Evolutionary conservation across 805 yeast genomes (phyloP).

Genomic region (Kuraishia molischiana): DNA sequence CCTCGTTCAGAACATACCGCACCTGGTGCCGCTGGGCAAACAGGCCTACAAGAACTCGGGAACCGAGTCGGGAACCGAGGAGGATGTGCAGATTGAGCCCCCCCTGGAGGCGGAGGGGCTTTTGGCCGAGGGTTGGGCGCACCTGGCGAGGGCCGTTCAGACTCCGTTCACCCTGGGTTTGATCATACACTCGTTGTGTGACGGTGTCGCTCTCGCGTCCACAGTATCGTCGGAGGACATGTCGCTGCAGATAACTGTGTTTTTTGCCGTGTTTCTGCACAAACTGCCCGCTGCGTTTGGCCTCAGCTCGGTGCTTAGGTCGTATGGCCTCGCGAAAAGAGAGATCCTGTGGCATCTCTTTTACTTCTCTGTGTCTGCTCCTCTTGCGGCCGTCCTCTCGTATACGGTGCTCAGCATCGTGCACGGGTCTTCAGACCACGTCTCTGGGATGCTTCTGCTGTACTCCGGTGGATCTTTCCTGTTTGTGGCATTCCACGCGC

Average conservation of each 20-base stretch:
- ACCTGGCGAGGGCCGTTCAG: constrained; percentile 14
- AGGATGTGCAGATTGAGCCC: too few species aligned
- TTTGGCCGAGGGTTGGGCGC: background rate
- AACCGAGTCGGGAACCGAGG: background rate
- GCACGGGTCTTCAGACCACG: constrained; percentile 7
- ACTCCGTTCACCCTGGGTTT: constrained; percentile 52
- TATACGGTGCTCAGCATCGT: constrained; percentile 23
- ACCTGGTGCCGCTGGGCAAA: background rate
- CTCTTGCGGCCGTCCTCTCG: constrained; percentile 46
- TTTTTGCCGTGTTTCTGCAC: constrained; percentile 56
- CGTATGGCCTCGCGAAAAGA: constrained; percentile 21
- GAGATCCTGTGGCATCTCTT: constrained; percentile 35
- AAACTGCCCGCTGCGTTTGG: constrained; percentile 73
- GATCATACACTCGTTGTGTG: constrained; percentile 57
- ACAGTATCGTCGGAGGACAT: constrained; percentile 27
- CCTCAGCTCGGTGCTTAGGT: constrained; percentile 41
- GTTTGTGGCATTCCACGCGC: constrained; percentile 59
- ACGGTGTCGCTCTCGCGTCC: constrained; percentile 67
- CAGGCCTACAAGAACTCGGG: background rate
- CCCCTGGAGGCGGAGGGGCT: background rate
- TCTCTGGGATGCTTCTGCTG: constrained; percentile 44
- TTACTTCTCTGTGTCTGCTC: constrained; percentile 51
- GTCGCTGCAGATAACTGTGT: constrained; percentile 33
- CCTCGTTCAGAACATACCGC: constrained; percentile 30
- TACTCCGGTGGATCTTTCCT: constrained; percentile 68